phyloP scores from a whole-genome alignment of 768 basidiomycete species.

The Amanita brunnescens region DNA sequence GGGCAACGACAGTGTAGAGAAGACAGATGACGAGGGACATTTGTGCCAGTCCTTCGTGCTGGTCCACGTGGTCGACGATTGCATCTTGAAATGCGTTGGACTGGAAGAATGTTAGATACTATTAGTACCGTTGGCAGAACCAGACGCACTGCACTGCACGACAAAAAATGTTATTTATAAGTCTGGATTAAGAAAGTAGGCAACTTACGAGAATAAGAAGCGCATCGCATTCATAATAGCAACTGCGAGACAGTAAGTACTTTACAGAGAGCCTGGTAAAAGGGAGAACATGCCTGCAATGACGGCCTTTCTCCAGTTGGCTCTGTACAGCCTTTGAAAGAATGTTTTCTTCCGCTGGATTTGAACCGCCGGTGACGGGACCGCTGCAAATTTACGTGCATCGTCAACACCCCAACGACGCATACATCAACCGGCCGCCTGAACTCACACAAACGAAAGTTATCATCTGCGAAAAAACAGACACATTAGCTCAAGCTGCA shows the following conservation, averaged over 20 bases:
- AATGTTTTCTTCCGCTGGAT: conserved; percentile 22
- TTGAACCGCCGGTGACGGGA: conserved; percentile 2
- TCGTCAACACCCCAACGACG: not conserved
- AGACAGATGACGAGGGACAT: conserved; percentile 32
- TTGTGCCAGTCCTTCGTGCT: conserved; percentile 20
- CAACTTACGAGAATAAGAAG: conserved; percentile 28
- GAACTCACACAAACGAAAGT: conserved; percentile 16
- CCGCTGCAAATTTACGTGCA: not conserved
- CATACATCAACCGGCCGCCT: not conserved
- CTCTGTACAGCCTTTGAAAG: conserved; percentile 27
- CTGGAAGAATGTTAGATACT: conserved; percentile 12
- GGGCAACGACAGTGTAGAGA: conserved; percentile 3
- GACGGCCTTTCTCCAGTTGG: conserved; percentile 33
- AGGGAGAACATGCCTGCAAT: conserved; percentile 24
- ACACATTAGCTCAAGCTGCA: conserved; percentile 1
- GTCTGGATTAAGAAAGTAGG: not conserved
- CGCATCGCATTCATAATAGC: conserved; percentile 31
- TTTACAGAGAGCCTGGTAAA: not conserved
- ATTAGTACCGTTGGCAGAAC: not conserved
- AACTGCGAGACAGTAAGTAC: conserved; percentile 17
- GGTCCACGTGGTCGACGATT: conserved; percentile 24
- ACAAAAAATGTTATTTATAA: not conserved
- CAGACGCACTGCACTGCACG: conserved; percentile 18
- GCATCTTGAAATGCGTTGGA: conserved; percentile 28
- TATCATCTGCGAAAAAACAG: conserved; percentile 25